Evolutionary conservation across 352 stramenopile genomes (phyloP), one percentile per base, ranked within the genome.

Genomic region (Phytophthora capsici): DNA sequence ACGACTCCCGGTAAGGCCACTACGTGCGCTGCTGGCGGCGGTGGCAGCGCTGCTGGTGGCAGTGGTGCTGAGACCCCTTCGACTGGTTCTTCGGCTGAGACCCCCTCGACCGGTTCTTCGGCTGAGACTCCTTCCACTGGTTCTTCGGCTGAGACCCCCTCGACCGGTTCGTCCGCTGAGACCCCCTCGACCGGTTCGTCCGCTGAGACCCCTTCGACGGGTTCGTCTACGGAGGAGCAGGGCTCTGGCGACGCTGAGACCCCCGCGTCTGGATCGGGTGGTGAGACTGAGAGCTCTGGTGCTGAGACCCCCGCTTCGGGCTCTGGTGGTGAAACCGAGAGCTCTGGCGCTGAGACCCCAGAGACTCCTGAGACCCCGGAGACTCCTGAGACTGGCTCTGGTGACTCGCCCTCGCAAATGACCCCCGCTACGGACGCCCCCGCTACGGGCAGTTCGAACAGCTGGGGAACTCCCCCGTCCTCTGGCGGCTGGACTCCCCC

Each of bases 1-100:
- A 62, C 43, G 23, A 67, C 50, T 0, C 57, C 63, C 25, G 61
- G 49, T 19, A 54, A 66, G 55, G 57, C 57, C 9, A 76, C 62
- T 1, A 54, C 50, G 36, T 76, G 66, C 55, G 62, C 71, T 17
- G 26, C 69, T 0, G 46, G 43, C 19, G 44, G 32, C 30, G 20
- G 28, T 16, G 38, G 46, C 14, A 40, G 25, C 20, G 34, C 48
- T n/a, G 20, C 50, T 20, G 20, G 47, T 44, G 48, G 55, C 22
- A 57, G 37, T 23, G 34, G 14, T 12, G 4, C 46, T 28, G 47
- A 54, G 47, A 54, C 47, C 13, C 47, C 47, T 26, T 16, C 26
- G 0, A 41, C 49, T 8, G 36, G 23, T 28, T 47, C 36, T 2
- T 47, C 49, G 6, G 34, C 34, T 30, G 20, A 48, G 41, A 48